phyloP scores from a whole-genome alignment of 768 basidiomycete species.

The Tubosaeta sp. region DNA sequence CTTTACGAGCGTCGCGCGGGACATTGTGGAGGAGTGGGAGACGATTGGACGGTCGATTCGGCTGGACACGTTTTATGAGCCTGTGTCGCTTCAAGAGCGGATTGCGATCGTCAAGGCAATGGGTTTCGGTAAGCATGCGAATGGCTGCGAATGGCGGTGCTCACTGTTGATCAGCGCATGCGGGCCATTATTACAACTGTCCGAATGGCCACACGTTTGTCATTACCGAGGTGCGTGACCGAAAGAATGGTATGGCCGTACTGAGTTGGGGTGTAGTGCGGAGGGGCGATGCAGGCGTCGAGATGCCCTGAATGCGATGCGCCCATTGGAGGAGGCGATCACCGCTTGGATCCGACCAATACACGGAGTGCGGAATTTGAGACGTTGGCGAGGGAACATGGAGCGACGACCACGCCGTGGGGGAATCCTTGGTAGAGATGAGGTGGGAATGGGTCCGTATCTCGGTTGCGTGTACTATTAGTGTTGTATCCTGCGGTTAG shows the following conservation, averaged over 20 bases:
- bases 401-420: slow-evolving; percentile 32
- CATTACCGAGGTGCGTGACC: slow-evolving; percentile 44
- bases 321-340: slow-evolving; percentile 45
- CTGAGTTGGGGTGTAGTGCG: slow-evolving; percentile 41
- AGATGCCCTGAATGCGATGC: slow-evolving; percentile 57
- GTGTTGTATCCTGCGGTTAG: too few species aligned
- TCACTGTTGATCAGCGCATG: slow-evolving; percentile 25
- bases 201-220: slow-evolving; percentile 61
- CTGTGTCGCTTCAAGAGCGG: slow-evolving; percentile 52
- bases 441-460: too few species aligned
- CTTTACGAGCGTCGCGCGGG: slow-evolving; percentile 34
- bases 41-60: slow-evolving; percentile 38
- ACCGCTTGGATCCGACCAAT: slow-evolving; percentile 42
- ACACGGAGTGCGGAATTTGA: slow-evolving; percentile 45
- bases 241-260: neutral
- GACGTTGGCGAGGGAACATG: slow-evolving; percentile 33
- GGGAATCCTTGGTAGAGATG: slow-evolving; percentile 10
- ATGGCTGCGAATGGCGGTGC: neutral
- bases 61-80: slow-evolving; percentile 44
- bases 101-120: slow-evolving; percentile 47
- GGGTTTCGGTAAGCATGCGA: slow-evolving; percentile 39
- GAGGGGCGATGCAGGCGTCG: slow-evolving; percentile 47
- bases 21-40: slow-evolving; percentile 46
- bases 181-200: slow-evolving; percentile 48
- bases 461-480: too few species aligned